Evolutionary conservation across 345 rosid species (phyloP).

Genomic region (Eucalyptus sp.): DNA sequence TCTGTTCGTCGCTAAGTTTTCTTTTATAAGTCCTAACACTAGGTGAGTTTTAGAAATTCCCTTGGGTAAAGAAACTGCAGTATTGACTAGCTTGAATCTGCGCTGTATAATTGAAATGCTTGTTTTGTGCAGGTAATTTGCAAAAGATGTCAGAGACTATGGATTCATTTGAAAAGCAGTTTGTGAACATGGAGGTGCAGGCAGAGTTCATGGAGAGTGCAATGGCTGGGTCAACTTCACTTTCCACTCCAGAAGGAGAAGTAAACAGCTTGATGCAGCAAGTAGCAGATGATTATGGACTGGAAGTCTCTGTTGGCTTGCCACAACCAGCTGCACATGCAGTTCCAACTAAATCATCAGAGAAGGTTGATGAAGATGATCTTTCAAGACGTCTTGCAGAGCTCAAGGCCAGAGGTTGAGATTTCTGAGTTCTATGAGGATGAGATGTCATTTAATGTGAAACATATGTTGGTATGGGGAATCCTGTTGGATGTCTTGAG

Average conservation of each 20-base stretch:
- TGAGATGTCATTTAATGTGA: background rate
- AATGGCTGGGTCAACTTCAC: constrained; percentile 96
- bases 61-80: background rate
- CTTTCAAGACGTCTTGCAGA: constrained; percentile 94
- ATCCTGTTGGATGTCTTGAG: background rate
- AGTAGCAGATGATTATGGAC: constrained; percentile 96
- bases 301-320: constrained; percentile 94
- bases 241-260: constrained; percentile 97
- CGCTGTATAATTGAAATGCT: background rate
- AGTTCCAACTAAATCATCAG: constrained; percentile 54
- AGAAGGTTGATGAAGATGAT: constrained; percentile 97
- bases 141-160: constrained; percentile 99
- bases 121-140: constrained; percentile 56
- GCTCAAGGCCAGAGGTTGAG: constrained; percentile 81
- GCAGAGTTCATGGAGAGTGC: constrained; percentile 98
- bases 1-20: background rate
- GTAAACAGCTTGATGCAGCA: constrained; percentile 99
- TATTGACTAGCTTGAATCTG: background rate
- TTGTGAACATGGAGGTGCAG: constrained; percentile 99
- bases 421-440: background rate
- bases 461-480: background rate
- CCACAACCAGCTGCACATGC: constrained; percentile 98
- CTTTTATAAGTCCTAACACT: background rate
- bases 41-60: background rate
- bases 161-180: constrained; percentile 97